These are phyloP conservation scores for Wallacemonas sp. DNA, from an alignment of 208 protist genomes.

Conservation along the genomic window DNA sequence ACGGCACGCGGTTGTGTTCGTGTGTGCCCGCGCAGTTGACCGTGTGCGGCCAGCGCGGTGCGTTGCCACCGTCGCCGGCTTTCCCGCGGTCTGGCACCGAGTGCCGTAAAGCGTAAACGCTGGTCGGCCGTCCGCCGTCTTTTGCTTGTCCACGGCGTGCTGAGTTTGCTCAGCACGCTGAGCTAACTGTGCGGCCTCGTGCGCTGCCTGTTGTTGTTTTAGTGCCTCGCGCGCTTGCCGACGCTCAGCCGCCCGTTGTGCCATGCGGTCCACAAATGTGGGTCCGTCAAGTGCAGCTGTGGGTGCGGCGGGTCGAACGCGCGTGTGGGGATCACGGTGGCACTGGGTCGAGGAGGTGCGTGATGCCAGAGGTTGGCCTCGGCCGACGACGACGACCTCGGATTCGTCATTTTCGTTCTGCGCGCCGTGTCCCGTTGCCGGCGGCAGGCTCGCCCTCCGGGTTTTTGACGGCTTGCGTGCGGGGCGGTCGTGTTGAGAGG, in stretches of 20 bases:
- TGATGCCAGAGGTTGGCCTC: neutral
- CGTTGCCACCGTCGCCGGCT: neutral
- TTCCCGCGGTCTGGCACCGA: neutral
- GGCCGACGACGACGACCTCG: neutral
- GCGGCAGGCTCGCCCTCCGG: neutral
- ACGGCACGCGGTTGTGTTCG: neutral
- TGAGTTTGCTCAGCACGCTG: neutral
- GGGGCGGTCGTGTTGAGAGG: neutral
- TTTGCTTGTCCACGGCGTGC: neutral
- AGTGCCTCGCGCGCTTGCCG: neutral
- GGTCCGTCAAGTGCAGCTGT: neutral
- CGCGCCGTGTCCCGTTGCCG: no score
- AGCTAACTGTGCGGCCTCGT: neutral
- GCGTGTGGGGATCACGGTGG: neutral
- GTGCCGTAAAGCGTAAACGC: constrained; percentile 7
- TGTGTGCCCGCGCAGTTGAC: neutral
- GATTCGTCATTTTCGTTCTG: no score
- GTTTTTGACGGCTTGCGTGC: no score
- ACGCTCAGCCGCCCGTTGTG: constrained; percentile 19
- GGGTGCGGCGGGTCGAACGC: neutral
- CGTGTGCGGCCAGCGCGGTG: neutral
- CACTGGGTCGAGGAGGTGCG: neutral
- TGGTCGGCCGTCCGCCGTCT: constrained; percentile 7
- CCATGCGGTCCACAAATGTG: constrained; percentile 27
- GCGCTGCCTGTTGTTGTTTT: neutral